Base-by-base conservation (phyloP, 1,284 basidiomycete species). In the Entoloma clypeatum region DNA sequence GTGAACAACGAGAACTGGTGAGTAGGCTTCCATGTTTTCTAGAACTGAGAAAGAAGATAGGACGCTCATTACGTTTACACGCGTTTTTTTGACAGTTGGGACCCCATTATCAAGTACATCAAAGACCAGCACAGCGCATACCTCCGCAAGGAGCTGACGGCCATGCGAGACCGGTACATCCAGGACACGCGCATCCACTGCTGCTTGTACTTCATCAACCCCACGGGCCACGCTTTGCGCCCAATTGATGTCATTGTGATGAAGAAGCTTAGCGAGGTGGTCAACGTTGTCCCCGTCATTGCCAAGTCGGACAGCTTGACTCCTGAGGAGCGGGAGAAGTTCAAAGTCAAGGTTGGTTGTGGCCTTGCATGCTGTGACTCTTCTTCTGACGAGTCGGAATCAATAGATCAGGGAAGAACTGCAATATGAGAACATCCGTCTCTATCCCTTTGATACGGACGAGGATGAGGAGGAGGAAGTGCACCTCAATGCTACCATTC, bases 51-150 rank as follows among this genome's bases (percentile, higher is more conserved):
- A n/a, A n/a, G n/a, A n/a, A 21, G 6, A 9, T 11, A 4, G 4
- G 2, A 8, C 10, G 7, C 24, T 42, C 24, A 41, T 44, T 40
- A 36, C 28, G 37, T 34, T 13, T 33, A 16, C 22, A 33, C 24
- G 17, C 26, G 13, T 26, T 16, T 54, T n/a, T n/a, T n/a, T n/a
- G n/a, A 10, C 45, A 92, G 90, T 77, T 99, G 95, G 95, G 95
- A 99, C 61, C 90, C 95, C 21, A 97, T 98, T 57, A 79, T 98
- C 65, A 96, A 96, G 70, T 96, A 98, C 68, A 98, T 97, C 71
- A 90, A 93, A 71, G 96, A 99, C 74, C 95, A 99, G 65, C 95
- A 99, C 74, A 94, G 90, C 60, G 92, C 94, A 33, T 99, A 98
- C 71, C 81, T 99, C 44, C 88, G 96, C 64, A 99, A 99, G 72